These are phyloP conservation scores for Ceratocystis alfenasii DNA, from an alignment of 2,329 filamentous ascomycete genomes.

Conservation along the genomic window DNA sequence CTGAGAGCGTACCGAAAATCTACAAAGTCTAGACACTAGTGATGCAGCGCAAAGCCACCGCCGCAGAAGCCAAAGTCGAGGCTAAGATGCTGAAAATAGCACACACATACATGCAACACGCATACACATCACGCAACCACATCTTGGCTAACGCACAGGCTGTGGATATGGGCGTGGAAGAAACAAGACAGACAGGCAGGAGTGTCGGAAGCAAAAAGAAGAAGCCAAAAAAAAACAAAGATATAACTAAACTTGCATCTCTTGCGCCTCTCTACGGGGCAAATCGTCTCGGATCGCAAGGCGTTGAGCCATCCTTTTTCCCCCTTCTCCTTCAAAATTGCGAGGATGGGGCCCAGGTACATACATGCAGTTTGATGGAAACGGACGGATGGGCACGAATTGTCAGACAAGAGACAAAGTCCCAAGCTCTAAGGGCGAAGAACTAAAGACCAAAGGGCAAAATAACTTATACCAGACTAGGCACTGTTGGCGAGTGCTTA, in stretches of 20 bases:
- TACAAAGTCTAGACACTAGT: not conserved
- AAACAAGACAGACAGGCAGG: not conserved
- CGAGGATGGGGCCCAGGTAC: not conserved
- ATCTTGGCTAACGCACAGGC: not conserved
- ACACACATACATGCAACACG: not conserved
- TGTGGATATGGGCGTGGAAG: not conserved
- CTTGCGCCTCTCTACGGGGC: not conserved
- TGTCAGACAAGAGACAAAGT: not conserved
- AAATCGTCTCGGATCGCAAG: not conserved
- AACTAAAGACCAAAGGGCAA: not conserved
- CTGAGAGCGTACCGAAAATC: not conserved
- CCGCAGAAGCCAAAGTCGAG: not conserved
- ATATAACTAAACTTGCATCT: not conserved
- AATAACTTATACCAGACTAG: not conserved
- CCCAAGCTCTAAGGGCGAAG: not conserved
- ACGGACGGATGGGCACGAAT: not conserved
- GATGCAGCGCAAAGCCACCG: slow-evolving; percentile 8
- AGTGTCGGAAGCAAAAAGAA: not conserved
- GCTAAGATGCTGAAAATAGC: slow-evolving; percentile 1
- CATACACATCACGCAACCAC: not conserved
- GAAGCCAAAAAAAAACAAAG: not conserved
- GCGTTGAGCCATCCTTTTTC: not conserved
- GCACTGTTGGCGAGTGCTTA: not conserved
- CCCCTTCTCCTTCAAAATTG: not conserved
- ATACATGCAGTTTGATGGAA: not conserved